These are phyloP conservation scores for Solidago caesia DNA, from an alignment of 129 eudicot genomes.

Conservation along the genomic window DNA sequence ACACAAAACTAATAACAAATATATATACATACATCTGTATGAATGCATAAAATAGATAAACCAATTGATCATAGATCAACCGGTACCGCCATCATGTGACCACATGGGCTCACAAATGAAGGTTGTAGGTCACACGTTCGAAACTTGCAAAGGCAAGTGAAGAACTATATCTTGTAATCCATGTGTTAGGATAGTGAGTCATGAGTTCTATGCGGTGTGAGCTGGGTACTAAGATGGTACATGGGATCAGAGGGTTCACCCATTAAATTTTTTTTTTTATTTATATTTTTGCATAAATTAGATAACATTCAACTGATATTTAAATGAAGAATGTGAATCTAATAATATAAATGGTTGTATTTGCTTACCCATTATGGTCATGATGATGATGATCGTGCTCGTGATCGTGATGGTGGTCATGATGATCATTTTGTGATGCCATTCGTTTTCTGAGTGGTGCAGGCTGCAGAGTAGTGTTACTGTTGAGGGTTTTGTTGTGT, in stretches of 20 bases:
- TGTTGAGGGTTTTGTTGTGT: not conserved
- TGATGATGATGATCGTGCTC: slow-evolving; percentile 48
- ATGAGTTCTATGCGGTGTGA: too few relatives aligned
- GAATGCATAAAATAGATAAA: not conserved
- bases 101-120: too few relatives aligned
- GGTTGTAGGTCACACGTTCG: too few relatives aligned
- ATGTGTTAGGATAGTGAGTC: too few relatives aligned
- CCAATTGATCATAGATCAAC: too few relatives aligned
- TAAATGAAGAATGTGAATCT: not conserved
- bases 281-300: too few relatives aligned
- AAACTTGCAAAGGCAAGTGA: too few relatives aligned
- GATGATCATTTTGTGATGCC: slow-evolving; percentile 48
- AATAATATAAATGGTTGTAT: not conserved
- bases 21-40: not conserved
- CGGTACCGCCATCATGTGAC: too few relatives aligned
- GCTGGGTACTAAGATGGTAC: too few relatives aligned
- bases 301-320: not conserved
- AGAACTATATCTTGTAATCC: too few relatives aligned
- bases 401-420: slow-evolving; percentile 39
- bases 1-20: not conserved
- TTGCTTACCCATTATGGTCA: slow-evolving; percentile 49
- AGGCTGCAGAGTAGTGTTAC: not conserved
- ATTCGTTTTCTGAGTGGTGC: slow-evolving; percentile 29
- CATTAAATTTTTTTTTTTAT: too few relatives aligned
- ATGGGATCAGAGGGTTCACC: too few relatives aligned